A percentile compares a stretch with the other conserved stretches of the same genome.
Evolutionary conservation across 2,329 filamentous ascomycete species (phyloP).

Genomic region (Septoria petroselini): DNA sequence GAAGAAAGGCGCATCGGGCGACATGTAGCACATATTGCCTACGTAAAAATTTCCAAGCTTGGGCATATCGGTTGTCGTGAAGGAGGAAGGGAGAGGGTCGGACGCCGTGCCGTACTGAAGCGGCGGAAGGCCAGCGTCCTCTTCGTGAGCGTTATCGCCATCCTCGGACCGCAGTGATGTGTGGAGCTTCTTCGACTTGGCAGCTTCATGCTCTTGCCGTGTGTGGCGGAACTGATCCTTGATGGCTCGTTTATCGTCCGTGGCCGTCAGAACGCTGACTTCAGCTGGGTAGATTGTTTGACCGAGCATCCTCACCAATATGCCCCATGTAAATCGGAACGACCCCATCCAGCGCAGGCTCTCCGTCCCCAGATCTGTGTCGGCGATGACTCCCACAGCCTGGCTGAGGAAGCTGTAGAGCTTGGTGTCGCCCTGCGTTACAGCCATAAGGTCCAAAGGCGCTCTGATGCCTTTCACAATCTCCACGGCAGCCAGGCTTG

Average conservation of each 20-base stretch:
- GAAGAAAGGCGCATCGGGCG: conserved; percentile 83
- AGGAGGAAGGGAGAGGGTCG: conserved; percentile 72
- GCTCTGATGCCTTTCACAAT: conserved; percentile 86
- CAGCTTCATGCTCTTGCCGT: conserved; percentile 31
- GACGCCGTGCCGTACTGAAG: conserved; percentile 76
- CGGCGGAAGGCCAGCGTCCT: conserved; percentile 54
- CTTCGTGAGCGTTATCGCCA: conserved; percentile 20
- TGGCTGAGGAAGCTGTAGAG: conserved; percentile 88
- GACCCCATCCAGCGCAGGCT: conserved; percentile 90
- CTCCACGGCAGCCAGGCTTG: conserved; percentile 72
- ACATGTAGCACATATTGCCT: conserved; percentile 94
- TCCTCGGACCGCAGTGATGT: conserved; percentile 12
- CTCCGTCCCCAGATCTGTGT: conserved; percentile 85
- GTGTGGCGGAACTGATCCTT: conserved; percentile 63
- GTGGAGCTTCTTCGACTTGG: conserved; percentile 27
- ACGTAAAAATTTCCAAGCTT: conserved; percentile 89
- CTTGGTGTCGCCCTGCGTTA: conserved; percentile 75
- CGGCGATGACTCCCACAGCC: conserved; percentile 82
- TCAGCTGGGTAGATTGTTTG: conserved; percentile 85
- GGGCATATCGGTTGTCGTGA: conserved; percentile 70
- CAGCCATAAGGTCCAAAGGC: conserved; percentile 77
- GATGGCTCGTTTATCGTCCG: conserved; percentile 70
- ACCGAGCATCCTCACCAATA: conserved; percentile 71
- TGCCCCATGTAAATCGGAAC: conserved; percentile 78
- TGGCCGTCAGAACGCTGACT: conserved; percentile 77